Conservation (phyloP, 768 basidiomycete species). For the Daedaleopsis nitida region DNA sequence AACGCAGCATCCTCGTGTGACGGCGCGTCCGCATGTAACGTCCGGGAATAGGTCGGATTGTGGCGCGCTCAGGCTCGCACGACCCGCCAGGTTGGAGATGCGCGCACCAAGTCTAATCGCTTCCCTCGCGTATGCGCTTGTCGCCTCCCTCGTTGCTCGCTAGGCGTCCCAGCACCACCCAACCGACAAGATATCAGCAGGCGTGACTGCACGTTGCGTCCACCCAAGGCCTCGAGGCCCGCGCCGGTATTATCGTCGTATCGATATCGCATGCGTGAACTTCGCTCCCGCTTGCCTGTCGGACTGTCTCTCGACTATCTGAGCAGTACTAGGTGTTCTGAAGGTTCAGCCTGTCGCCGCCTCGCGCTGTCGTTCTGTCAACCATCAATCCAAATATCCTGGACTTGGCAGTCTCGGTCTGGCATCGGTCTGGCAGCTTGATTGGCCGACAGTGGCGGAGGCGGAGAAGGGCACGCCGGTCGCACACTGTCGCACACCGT, state of each 20-base stretch:
- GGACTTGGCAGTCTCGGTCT: neutral
- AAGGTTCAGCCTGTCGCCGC: neutral
- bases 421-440: neutral
- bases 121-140: conserved; percentile 9
- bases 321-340: neutral
- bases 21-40: conserved; percentile 10
- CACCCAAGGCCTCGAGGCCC: neutral
- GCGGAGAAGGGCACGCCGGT: neutral
- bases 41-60: neutral
- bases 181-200: neutral
- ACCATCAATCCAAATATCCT: neutral
- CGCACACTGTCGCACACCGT: neutral
- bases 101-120: conserved; percentile 11
- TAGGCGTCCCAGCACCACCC: conserved; percentile 7
- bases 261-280: conserved; percentile 6
- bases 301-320: neutral
- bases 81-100: conserved; percentile 12
- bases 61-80: neutral
- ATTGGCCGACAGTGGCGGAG: conserved; percentile 2
- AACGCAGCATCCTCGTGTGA: conserved; percentile 2
- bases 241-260: conserved; percentile 7
- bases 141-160: conserved; percentile 17
- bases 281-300: neutral
- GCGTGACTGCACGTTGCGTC: conserved; percentile 7
- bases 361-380: neutral